Conservation (phyloP, 768 basidiomycete species). For the Rhodotorula toruloides region DNA sequence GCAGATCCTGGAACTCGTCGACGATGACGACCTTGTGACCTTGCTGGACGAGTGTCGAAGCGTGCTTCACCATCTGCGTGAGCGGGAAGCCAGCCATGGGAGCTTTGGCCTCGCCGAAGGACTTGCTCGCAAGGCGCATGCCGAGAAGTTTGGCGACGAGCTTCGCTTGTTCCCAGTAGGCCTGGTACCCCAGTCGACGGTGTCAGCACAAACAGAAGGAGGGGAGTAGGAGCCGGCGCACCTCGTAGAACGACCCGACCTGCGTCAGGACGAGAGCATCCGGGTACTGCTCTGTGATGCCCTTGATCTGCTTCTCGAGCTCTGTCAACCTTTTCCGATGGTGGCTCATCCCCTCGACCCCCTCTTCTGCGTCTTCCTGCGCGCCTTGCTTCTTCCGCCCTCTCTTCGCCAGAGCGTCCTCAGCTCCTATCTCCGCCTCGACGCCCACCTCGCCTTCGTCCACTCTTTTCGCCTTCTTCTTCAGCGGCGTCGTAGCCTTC, state of each 20-base stretch:
- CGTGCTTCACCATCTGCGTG: conserved; percentile 73
- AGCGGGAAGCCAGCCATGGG: conserved; percentile 90
- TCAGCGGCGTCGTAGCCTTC: neutral
- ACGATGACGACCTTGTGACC: conserved; percentile 85
- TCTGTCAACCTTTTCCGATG: conserved; percentile 44
- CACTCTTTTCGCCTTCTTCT: neutral
- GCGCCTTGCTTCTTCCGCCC: too few species aligned
- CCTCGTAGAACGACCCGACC: conserved; percentile 95
- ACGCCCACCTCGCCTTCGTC: too few species aligned
- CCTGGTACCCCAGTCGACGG: conserved; percentile 53
- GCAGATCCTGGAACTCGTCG: conserved; percentile 74
- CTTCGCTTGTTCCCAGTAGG: conserved; percentile 85
- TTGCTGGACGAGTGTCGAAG: conserved; percentile 77
- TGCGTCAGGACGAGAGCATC: conserved; percentile 85
- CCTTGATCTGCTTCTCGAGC: conserved; percentile 65
- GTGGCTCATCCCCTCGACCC: too few species aligned
- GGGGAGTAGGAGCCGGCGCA: conserved; percentile 45
- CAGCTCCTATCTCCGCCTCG: neutral
- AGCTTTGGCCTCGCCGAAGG: conserved; percentile 55
- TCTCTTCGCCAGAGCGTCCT: too few species aligned
- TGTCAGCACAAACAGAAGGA: too few species aligned
- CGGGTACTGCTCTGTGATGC: conserved; percentile 69
- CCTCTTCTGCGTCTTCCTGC: too few species aligned
- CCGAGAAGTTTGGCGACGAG: conserved; percentile 69
- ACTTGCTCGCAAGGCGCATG: conserved; percentile 68